Base-by-base conservation (phyloP, 495 filamentous ascomycete genomes). In the Bacidia gigantensis region DNA sequence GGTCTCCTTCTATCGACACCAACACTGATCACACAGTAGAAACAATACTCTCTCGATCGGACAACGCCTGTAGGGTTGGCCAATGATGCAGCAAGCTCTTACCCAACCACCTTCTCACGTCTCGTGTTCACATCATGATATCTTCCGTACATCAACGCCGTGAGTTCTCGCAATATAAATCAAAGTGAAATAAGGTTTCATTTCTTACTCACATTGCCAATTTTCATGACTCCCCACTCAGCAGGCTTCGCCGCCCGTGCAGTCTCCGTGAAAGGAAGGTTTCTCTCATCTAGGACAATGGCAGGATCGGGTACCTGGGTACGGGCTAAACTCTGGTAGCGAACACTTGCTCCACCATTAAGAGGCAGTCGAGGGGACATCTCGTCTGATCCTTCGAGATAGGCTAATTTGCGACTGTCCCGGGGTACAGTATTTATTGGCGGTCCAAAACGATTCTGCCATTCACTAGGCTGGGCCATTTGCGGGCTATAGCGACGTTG, bases 161-260 rank as follows among this genome's bases (percentile, higher is more conserved):
- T 24, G 43, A 26, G n/a, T 23, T 3, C 2, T 25, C 2, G 44
- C 10, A 47, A 47, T 21, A 25, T n/a, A 24, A 47, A 47, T 17
- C 32, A 5, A 10, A 50, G 3, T 18, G n/a, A 38, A 2, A 38
- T 3, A 56, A 49, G 26, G 26, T 21, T 24, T n/a, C 52, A 44
- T 50, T 23, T 9, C 14, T 22, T 49, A 64, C 70, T 69, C 58
- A 73, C 72, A 49, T 75, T 75, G 14, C 67, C 63, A 46, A 76
- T 64, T 45, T 65, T 67, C 40, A 74, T 39, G n/a, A 75, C 72
- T n/a, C 72, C 72, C 56, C 63, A 65, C 21, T 59, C 53, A 0
- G 62, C 54, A 5, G 58, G 55, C 50, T 60, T 53, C 10, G 46
- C 43, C 32, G 45, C 29, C 24, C 47, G 53, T 17, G 60, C 52